A percentile compares a stretch with the other conserved stretches of the same genome.
Evolutionary conservation across 805 yeast species (phyloP).

Genomic region (Metschnikowia rubicola): DNA sequence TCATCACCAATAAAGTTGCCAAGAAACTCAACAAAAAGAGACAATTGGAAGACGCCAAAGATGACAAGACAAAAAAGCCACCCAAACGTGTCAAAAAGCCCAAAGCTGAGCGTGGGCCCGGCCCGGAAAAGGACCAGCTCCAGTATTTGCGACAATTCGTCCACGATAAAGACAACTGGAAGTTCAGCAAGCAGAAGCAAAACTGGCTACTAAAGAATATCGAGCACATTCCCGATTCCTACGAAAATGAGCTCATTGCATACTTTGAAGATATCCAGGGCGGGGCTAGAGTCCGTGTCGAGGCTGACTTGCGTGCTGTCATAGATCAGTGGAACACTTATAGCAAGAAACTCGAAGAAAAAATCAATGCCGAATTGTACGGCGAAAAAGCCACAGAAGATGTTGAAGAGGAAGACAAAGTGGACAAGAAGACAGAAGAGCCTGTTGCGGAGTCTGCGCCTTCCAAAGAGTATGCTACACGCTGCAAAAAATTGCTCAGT

Average conservation of each 20-base stretch:
- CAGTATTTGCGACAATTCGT: conserved; percentile 58
- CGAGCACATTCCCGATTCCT: conserved; percentile 47
- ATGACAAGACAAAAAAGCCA: conserved; percentile 43
- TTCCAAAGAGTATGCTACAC: conserved; percentile 33
- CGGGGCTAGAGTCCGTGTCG: conserved; percentile 58
- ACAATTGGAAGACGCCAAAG: conserved; percentile 19
- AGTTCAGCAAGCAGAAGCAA: conserved; percentile 82
- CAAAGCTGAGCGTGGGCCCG: conserved; percentile 61
- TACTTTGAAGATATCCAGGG: conserved; percentile 69
- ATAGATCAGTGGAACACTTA: conserved; percentile 55
- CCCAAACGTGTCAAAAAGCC: conserved; percentile 71
- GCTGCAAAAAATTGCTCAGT: conserved; percentile 37
- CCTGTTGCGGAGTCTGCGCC: conserved; percentile 20
- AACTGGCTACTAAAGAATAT: conserved; percentile 76
- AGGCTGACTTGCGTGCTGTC: conserved; percentile 45
- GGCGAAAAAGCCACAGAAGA: conserved; percentile 23
- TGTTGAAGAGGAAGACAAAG: conserved; percentile 12
- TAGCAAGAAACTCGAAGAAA: conserved; percentile 40
- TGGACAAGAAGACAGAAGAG: conserved; percentile 11
- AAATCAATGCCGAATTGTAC: conserved; percentile 35
- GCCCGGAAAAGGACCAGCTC: conserved; percentile 76
- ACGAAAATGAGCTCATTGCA: conserved; percentile 45
- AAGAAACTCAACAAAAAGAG: conserved; percentile 39
- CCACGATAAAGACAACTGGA: conserved; percentile 63
- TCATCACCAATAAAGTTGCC: conserved; percentile 39